Evolutionary conservation across 768 basidiomycete species (phyloP), one percentile per base, ranked within the genome.

Genomic region (Daedaleopsis nitida): DNA sequence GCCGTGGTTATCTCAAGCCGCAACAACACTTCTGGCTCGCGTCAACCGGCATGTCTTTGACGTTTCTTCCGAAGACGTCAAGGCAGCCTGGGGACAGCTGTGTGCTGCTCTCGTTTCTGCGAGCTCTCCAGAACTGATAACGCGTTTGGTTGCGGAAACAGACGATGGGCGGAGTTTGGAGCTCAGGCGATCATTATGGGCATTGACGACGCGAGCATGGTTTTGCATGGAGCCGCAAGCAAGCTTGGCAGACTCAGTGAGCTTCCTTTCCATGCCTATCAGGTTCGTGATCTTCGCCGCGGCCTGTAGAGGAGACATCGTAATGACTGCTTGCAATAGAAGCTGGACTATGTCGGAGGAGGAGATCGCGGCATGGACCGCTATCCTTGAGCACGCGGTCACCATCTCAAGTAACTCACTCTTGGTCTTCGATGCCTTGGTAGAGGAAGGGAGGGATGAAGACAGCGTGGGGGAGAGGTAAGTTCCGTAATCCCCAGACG

Each of bases 171-270:
- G 65, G 49, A 76, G 66, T 17, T 62, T 66, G 50, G 74, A 79
- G 43, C 69, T 77, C 38, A 76, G 74, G 32, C 78, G 80, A 35
- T 74, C 78, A 50, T 68, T 86, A 21, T 88, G 87, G 87, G 67
- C 59, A 4, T 66, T 80, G 43, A 58, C 83, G 21, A 82, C 80
- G 4, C 71, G 68, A 54, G 72, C 69, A 2, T 72, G 74, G 66
- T 59, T 70, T 37, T 68, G 67, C 19, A 61, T 65, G 7, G 69
- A 71, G 11, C 65, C 51, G 17, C 62, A 65, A 14, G 66, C 70
- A 17, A 63, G 66, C 47, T 83, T 80, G 82, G 69, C 73, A 55
- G 77, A 79, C 51, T 58, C 83, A 0, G 65, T 80, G 1, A 71
- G 74, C 21, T 76, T 86, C 58, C 75, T 88, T 19, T 67, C 71